Base-by-base conservation (phyloP, 1,139 yeast species). In the Sugiyamaella paludigena region DNA sequence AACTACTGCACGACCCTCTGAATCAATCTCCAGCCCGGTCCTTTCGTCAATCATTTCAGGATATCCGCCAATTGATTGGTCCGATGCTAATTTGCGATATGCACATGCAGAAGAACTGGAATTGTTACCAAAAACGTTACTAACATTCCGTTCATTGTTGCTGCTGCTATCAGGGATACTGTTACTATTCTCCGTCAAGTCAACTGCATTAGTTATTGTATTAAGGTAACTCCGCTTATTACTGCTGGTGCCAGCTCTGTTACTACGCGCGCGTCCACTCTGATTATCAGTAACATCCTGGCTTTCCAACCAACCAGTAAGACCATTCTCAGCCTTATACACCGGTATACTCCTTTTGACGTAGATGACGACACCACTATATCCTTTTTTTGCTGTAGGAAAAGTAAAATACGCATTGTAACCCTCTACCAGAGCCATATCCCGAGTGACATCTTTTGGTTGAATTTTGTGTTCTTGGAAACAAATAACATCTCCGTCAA, bases 291-390 rank as follows among this genome's bases (percentile, higher is more conserved):
- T 3, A 3, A 19, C 24, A 13, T 70, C 66, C 2, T 61, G 57
- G 12, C 64, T 55, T 7, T 57, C 62, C 24, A 88, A 66, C 54
- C 73, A 70, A 0, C 98, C 98, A 0, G 96, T 85, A 10, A 92
- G 70, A 0, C 98, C 98, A 64, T 91, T 96, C 66, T 92, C 98
- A 0, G 94, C 96, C 55, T 77, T 80, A 1, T 77, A 51, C 1
- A 88, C 87, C 59, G 56, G 65, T 60, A 32, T 76, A 55, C n/a
- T 54, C 63, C 55, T 52, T 24, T 89, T 71, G 2, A 91, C 79
- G 67, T 87, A 91, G 2, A 92, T 77, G 0, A 91, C 95, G 1
- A 92, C 98, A 0, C 98, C 98, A 53, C 94, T 80, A 64, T 92
- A 92, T 0, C 98, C 98, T 62, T 82, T 85, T 44, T 66, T 68